Evolutionary conservation across 2,329 filamentous ascomycete genomes (phyloP).

Genomic region (Aspergillus clavatus): DNA sequence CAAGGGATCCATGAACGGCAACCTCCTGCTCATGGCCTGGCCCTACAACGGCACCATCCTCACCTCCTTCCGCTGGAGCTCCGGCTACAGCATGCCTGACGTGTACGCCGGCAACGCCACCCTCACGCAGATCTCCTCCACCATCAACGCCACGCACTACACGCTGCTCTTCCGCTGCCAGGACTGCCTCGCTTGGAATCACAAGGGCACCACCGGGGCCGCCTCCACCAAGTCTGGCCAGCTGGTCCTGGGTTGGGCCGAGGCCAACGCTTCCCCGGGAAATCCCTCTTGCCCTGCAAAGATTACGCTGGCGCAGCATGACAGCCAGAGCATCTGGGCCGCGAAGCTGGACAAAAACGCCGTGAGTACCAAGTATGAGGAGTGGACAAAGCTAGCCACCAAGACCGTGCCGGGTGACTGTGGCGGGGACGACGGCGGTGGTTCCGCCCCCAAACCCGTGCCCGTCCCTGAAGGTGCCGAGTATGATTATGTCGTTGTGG

Average conservation of each 20-base stretch:
- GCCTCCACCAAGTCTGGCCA: constrained; percentile 43
- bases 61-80: constrained; percentile 55
- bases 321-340: constrained; percentile 51
- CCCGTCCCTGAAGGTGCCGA: constrained; percentile 9
- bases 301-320: constrained; percentile 52
- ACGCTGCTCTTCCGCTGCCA: constrained; percentile 63
- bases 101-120: constrained; percentile 59
- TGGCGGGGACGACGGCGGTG: constrained; percentile 9
- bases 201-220: constrained; percentile 43
- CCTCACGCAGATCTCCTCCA: constrained; percentile 56
- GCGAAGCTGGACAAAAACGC: constrained; percentile 41
- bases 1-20: constrained; percentile 54
- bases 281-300: constrained; percentile 44
- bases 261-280: constrained; percentile 40
- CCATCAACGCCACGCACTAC: constrained; percentile 55
- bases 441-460: background rate
- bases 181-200: constrained; percentile 52
- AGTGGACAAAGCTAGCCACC: constrained; percentile 27
- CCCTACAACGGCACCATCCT: constrained; percentile 50
- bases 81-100: constrained; percentile 56
- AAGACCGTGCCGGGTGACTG: constrained; percentile 16
- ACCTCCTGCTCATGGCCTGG: constrained; percentile 56
- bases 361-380: constrained; percentile 35
- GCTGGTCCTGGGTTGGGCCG: constrained; percentile 54
- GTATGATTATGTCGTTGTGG: constrained; percentile 45